A percentile compares a stretch with the other conserved stretches of the same genome.
Evolutionary conservation across 768 basidiomycete genomes (phyloP).

Genomic region (Xerocomus spinulosus): DNA sequence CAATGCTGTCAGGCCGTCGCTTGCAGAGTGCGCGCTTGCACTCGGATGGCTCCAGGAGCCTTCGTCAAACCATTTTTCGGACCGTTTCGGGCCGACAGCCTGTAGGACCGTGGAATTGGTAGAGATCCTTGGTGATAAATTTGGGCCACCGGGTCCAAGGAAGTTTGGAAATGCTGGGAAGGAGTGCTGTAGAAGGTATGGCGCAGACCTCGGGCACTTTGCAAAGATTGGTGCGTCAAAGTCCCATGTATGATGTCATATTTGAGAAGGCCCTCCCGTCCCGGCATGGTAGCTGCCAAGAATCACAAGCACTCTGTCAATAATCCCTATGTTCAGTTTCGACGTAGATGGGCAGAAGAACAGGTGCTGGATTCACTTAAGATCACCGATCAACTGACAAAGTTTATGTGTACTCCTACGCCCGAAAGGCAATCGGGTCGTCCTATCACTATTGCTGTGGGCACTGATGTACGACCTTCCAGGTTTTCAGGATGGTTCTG

Average conservation of each 20-base stretch:
- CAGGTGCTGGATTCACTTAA: constrained; percentile 62
- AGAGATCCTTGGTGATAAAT: constrained; percentile 60
- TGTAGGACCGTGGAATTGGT: too few species aligned
- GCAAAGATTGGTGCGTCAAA: constrained; percentile 69
- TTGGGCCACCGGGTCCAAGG: constrained; percentile 63
- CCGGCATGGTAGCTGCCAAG: constrained; percentile 61
- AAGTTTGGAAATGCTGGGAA: constrained; percentile 70
- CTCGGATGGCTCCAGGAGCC: constrained; percentile 73
- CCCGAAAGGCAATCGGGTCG: too few species aligned
- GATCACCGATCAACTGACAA: constrained; percentile 70
- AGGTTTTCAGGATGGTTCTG: constrained; percentile 64
- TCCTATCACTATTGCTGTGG: neutral
- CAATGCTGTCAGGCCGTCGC: constrained; percentile 62
- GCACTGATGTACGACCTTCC: neutral
- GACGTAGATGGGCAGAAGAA: constrained; percentile 69
- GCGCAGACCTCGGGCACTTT: constrained; percentile 59
- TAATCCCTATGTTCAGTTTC: constrained; percentile 86
- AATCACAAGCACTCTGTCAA: constrained; percentile 78
- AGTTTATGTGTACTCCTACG: constrained; percentile 86
- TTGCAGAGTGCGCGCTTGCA: constrained; percentile 71
- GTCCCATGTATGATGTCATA: neutral
- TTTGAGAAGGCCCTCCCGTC: too few species aligned
- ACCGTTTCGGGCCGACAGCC: constrained; percentile 42
- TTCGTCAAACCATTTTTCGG: constrained; percentile 63
- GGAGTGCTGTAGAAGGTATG: constrained; percentile 76